Conservation (phyloP, 1,284 basidiomycete species). For the Pseudomicrostroma phylloplanum region DNA sequence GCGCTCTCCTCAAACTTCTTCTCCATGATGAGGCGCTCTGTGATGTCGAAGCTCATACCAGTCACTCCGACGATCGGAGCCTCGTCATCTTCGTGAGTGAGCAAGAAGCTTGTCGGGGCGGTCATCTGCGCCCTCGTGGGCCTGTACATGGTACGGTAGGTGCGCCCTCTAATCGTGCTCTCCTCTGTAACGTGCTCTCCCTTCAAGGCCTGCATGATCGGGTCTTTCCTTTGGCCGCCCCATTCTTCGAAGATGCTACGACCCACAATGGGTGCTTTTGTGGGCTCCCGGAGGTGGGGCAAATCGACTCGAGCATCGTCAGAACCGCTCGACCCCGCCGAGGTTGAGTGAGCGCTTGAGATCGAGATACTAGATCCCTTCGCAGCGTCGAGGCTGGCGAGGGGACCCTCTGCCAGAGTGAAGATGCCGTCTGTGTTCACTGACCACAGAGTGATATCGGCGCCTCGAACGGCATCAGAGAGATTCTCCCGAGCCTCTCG, state of each 20-base stretch:
- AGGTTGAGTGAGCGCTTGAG: not conserved
- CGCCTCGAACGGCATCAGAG: conserved; percentile 8
- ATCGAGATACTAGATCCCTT: not conserved
- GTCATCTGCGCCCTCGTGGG: conserved; percentile 14
- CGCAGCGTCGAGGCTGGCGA: not conserved
- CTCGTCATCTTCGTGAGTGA: not conserved
- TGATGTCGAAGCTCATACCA: conserved; percentile 43
- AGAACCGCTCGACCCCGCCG: not conserved
- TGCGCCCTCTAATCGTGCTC: conserved; percentile 42
- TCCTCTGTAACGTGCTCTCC: conserved; percentile 40
- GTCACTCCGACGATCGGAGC: conserved; percentile 46
- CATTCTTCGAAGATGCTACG: conserved; percentile 3
- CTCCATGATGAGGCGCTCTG: conserved; percentile 1
- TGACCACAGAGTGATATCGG: conserved; percentile 43
- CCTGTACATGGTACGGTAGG: conserved; percentile 42
- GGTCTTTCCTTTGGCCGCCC: conserved; percentile 3
- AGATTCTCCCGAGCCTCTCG: not conserved
- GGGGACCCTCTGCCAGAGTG: conserved; percentile 39
- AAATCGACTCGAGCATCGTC: not conserved
- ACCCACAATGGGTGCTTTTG: not conserved
- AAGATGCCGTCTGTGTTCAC: conserved; percentile 35
- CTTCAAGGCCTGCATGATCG: conserved; percentile 31
- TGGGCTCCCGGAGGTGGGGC: not conserved
- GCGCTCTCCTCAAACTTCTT: conserved; percentile 5
- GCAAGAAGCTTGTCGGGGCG: conserved; percentile 5